Evolutionary conservation across 2,329 filamentous ascomycete species (phyloP), one percentile per base, ranked within the genome.

Genomic region (Esteya vermicola): DNA sequence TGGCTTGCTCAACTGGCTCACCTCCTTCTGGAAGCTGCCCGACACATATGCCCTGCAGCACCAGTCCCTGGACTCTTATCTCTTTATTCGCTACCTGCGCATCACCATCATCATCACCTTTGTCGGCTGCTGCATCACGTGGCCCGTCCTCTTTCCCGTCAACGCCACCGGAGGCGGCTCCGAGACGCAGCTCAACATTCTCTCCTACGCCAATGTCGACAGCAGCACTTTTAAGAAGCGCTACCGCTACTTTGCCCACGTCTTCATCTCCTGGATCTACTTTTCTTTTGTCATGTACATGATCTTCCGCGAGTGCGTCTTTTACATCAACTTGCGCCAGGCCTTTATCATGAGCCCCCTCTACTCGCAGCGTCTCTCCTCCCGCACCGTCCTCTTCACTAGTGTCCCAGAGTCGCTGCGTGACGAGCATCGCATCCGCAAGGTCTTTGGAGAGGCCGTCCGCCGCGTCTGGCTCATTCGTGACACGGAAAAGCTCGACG

Each of bases 241-340:
- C 45, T 75, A 75, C 54, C 76, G 76, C 47, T 80, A 84, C 57
- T 95, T 81, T 57, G 89, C 86, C 0, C 85, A 94, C 56, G 73
- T 74, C n/a, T 71, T 84, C 39, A 65, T 86, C 39, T 77, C 79
- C 2, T 94, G 85, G 75, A 58, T 88, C 37, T 96, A 85, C 61
- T 86, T 82, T 57, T 75, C 74, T 34, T 96, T 96, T 55, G 70
- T 96, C 48, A 80, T 96, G 57, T 91, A 84, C 60, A 82, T 85
- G 50, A 76, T 98, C 41, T 86, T 85, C 28, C 77, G 91, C 47
- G 91, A 98, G 60, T 78, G 79, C 54, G 80, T 98, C 52, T 96
- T 81, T 70, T 93, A 86, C 60, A 85, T 96, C 64, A 94, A 93
- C 52, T 63, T 98, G 39, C 83, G 89, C 47, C 91, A 96, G 61